Base-by-base conservation (phyloP, 2,329 filamentous ascomycete genomes). In the Anthostomella pinea region DNA sequence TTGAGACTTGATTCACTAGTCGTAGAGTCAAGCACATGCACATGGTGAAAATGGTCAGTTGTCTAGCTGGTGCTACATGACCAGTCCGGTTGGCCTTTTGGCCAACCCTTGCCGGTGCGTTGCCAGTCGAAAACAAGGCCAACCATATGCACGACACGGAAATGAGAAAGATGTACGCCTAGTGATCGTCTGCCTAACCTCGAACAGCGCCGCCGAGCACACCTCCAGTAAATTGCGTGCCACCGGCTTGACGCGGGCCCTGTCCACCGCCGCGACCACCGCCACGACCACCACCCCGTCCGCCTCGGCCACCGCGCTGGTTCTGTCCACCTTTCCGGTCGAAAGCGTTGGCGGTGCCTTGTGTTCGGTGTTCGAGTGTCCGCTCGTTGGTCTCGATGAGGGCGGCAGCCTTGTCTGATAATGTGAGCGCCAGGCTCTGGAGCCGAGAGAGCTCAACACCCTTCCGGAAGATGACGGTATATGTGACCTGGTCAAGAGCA, bases 381-480 rank as follows among this genome's bases (percentile, higher is more conserved):
- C 94, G 84, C 75, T 98, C 93, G 71, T 98, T 98, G 54, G 83
- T 83, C 76, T 98, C 94, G 60, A 97, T 95, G 43, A 98, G 83
- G 35, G 84, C 81, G 62, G 89, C 95, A 40, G 93, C 91, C 78
- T 97, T 98, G 73, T 98, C 93, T 41, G 87, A 88, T 34, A 98
- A 76, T 8, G 90, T 93, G 49, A 98, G 82, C 20, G 94, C 90
- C 59, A 98, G 76, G 64, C 87, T 95, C 71, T 98, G 93, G 49
- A 98, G 80, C 54, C 94, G 83, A 59, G 88, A 95, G 49, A 98
- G 81, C 75, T 98, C 94, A 46, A 98, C 93, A 41, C 93, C 94
- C 82, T 98, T 97, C 67, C 93, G 85, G 87, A 98, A 98, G 70
- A 97, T 93, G 67, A 98, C 88, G 33, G 88, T 94, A 52, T 86